Percentiles rank a stretch among this genome's conserved stretches.
phyloP scores from a whole-genome alignment of 78 protist species.

The Chrysochromulina parva region DNA sequence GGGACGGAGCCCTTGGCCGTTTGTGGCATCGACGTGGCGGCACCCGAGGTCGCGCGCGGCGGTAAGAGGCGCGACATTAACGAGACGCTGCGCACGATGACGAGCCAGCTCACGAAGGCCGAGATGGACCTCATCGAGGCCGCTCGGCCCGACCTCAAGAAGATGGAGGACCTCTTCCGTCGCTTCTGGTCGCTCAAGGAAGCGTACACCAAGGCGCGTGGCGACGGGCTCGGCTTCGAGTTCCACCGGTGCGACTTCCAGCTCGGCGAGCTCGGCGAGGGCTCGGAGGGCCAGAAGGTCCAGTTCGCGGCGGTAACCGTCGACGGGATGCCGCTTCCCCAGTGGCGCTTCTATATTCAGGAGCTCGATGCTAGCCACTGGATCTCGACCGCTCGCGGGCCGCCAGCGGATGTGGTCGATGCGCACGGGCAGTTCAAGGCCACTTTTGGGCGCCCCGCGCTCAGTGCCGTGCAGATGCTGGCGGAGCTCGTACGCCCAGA shows the following conservation, averaged over 20 bases:
- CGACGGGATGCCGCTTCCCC: not conserved
- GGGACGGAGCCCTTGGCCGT: not conserved
- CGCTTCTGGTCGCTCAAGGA: constrained; percentile 21
- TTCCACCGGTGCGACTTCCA: not conserved
- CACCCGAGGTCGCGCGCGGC: not conserved
- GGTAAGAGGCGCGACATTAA: not conserved
- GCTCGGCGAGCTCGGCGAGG: not conserved
- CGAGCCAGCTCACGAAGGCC: not conserved
- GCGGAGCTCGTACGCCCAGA: too few species aligned
- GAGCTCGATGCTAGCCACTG: not conserved
- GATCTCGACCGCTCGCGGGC: constrained; percentile 38
- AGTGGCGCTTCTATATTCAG: not conserved
- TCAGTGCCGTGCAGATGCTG: too few species aligned
- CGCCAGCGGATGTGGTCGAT: not conserved
- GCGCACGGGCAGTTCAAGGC: too few species aligned
- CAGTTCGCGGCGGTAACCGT: not conserved
- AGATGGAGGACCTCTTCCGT: not conserved
- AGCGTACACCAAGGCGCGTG: constrained; percentile 35
- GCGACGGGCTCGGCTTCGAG: constrained; percentile 31
- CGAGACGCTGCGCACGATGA: not conserved
- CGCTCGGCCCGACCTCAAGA: too few species aligned
- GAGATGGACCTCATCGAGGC: too few species aligned
- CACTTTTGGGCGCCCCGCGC: too few species aligned
- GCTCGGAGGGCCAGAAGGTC: not conserved
- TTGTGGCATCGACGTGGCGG: constrained; percentile 21